Conservation (phyloP, 2,329 filamentous ascomycete genomes). For the Fusarium mangiferae region DNA sequence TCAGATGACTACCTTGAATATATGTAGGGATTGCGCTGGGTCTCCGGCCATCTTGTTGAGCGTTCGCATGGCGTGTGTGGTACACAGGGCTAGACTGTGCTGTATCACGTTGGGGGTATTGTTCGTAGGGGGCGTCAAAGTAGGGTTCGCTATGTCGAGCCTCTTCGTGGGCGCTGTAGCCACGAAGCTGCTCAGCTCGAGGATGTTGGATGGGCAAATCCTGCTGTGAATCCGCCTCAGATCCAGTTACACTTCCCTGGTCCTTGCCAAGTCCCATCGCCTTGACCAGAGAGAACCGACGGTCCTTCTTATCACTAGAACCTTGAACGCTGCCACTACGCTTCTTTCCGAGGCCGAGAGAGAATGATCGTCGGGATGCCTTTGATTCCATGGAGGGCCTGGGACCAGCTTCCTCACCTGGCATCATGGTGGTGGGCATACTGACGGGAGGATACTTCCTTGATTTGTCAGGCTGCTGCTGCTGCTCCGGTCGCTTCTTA, state of each 20-base stretch:
- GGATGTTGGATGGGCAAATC: constrained; percentile 63
- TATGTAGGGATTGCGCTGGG: constrained; percentile 59
- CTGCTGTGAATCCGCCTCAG: constrained; percentile 62
- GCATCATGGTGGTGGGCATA: constrained; percentile 79
- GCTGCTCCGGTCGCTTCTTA: constrained; percentile 61
- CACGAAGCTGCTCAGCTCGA: constrained; percentile 44
- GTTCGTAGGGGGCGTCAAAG: constrained; percentile 54
- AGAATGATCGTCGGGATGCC: constrained; percentile 74
- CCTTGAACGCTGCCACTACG: constrained; percentile 73
- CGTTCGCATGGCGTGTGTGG: constrained; percentile 56
- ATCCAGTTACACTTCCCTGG: constrained; percentile 56
- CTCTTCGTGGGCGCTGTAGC: constrained; percentile 51
- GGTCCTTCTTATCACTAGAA: constrained; percentile 66
- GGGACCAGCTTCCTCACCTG: constrained; percentile 60
- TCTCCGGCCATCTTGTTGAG: constrained; percentile 52
- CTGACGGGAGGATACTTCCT: constrained; percentile 89
- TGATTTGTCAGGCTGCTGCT: constrained; percentile 66
- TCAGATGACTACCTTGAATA: constrained; percentile 58
- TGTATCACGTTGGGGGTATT: constrained; percentile 49
- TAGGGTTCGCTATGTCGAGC: constrained; percentile 51
- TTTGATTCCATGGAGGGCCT: constrained; percentile 77
- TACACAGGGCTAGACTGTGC: constrained; percentile 51
- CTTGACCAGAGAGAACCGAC: constrained; percentile 78
- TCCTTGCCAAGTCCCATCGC: constrained; percentile 70
- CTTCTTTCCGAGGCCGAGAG: constrained; percentile 76